These are phyloP conservation scores for Agastache rugosa DNA, from an alignment of 257 asterid species.

Conservation along the genomic window DNA sequence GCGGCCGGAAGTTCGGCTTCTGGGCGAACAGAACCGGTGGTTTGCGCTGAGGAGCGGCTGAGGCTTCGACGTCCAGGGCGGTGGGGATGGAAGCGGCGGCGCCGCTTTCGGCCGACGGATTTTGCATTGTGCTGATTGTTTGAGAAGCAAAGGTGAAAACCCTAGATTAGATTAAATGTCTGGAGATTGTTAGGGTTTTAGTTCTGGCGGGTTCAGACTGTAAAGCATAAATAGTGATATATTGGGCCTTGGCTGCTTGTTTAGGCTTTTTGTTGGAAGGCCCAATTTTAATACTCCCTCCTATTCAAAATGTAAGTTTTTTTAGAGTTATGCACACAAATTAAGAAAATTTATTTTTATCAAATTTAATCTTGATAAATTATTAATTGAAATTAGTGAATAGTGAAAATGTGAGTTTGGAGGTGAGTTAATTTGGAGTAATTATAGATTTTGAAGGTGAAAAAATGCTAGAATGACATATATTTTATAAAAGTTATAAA, in stretches of 20 bases:
- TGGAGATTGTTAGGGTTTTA: slow-evolving; percentile 27
- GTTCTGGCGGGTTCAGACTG: background rate
- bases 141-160: slow-evolving; percentile 25
- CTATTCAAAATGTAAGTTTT: too few species aligned
- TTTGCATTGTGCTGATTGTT: slow-evolving; percentile 13
- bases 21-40: slow-evolving; percentile 43
- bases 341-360: too few species aligned
- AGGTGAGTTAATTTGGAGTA: too few species aligned
- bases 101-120: slow-evolving; percentile 15
- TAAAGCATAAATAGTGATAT: background rate
- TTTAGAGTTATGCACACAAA: too few species aligned
- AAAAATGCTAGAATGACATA: too few species aligned
- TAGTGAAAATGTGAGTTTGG: too few species aligned
- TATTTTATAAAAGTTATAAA: too few species aligned
- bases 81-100: slow-evolving; percentile 31
- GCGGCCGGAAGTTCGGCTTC: slow-evolving; percentile 74
- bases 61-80: slow-evolving; percentile 58
- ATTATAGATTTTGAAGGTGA: too few species aligned
- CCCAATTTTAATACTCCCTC: too few species aligned
- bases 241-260: background rate
- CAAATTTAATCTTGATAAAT: too few species aligned
- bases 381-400: too few species aligned
- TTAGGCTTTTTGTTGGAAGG: background rate
- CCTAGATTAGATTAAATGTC: background rate
- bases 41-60: slow-evolving; percentile 22